Evolutionary conservation across 2,329 filamentous ascomycete species (phyloP).

Genomic region (Graphilbum ipis-grandicollis): DNA sequence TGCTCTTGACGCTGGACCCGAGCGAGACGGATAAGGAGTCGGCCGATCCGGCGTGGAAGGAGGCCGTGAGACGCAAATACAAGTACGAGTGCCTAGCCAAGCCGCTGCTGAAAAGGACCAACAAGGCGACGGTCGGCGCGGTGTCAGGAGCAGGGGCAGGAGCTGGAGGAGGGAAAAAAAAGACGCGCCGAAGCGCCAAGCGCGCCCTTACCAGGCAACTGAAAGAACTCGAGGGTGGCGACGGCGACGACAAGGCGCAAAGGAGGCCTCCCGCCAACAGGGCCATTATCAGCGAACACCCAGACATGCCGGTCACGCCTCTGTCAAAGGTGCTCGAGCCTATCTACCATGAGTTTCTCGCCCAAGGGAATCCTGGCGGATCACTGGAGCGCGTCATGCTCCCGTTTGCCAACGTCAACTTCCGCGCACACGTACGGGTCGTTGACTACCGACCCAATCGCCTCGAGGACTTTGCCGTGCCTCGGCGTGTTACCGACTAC

Average conservation of each 20-base stretch:
- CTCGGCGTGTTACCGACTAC: conserved; percentile 26
- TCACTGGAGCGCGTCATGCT: conserved; percentile 26
- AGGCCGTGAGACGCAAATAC: neutral
- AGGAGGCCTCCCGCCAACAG: neutral
- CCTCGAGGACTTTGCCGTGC: conserved; percentile 52
- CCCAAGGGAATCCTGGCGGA: too few species aligned
- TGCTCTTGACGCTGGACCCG: conserved; percentile 2
- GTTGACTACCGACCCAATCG: conserved; percentile 61
- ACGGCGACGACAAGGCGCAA: neutral
- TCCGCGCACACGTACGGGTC: conserved; percentile 54
- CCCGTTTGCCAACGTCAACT: conserved; percentile 60
- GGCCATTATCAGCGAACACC: conserved; percentile 26
- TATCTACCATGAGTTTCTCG: conserved; percentile 20
- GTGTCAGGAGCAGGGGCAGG: conserved; percentile 26
- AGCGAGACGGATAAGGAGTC: conserved; percentile 6
- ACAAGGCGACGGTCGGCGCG: conserved; percentile 19
- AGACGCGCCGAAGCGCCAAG: conserved; percentile 7
- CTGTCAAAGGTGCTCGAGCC: conserved; percentile 24
- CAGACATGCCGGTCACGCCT: conserved; percentile 16
- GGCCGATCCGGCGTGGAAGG: neutral
- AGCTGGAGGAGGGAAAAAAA: conserved; percentile 22
- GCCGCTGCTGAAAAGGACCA: neutral
- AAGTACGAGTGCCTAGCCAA: neutral
- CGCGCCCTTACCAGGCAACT: neutral
- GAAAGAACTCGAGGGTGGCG: neutral